Base-by-base conservation (phyloP, 192 early-diverging fungal genomes). In the Entophlyctis luteolus region DNA sequence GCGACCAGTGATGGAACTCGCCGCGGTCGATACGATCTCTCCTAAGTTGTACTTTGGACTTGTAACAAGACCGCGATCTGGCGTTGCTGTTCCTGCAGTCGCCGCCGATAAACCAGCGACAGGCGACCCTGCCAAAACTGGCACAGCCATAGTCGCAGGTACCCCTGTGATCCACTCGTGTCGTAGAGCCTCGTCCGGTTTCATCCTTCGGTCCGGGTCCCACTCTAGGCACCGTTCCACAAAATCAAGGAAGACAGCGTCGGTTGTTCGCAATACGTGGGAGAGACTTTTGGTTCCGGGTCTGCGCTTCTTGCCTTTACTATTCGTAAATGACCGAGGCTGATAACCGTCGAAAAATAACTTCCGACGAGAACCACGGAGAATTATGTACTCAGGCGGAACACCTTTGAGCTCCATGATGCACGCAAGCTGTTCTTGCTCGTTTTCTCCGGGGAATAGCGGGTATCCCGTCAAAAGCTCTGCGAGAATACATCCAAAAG, bases 381-480 rank as follows among this genome's bases (percentile, higher is more conserved):
- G 90, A 18, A 98, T 72, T 25, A 98, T 74, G 49, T 86, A 85
- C 29, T 77, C 69, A 2, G 84, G 82, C 29, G 96, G 96, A n/a
- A 91, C 78, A 14, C 94, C 96, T 54, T 88, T 84, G 25, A 95
- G 77, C 74, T 98, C 95, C 87, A 98, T 93, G 52, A 98, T 95
- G 77, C 95, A 94, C 8, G 90, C 81, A 39, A 98, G 77, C 72
- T 98, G 96, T 63, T 98, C 94, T 62, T 92, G 89, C 72, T 98
- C 96, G 72, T 96, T 97, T 72, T 98, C 96, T 31, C 96, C 96
- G 6, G 96, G 95, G 67, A 98, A 98, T 25, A 98, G 73, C 32
- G 96, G 96, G 63, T 94, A 93, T 8, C 91, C 88, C 34, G 75
- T 77, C 52, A 72, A 76, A 34, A 98, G 76, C 67, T 98, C 96